Conservation (phyloP, 495 filamentous ascomycete species). For the Beverwykella pulmonaria region DNA sequence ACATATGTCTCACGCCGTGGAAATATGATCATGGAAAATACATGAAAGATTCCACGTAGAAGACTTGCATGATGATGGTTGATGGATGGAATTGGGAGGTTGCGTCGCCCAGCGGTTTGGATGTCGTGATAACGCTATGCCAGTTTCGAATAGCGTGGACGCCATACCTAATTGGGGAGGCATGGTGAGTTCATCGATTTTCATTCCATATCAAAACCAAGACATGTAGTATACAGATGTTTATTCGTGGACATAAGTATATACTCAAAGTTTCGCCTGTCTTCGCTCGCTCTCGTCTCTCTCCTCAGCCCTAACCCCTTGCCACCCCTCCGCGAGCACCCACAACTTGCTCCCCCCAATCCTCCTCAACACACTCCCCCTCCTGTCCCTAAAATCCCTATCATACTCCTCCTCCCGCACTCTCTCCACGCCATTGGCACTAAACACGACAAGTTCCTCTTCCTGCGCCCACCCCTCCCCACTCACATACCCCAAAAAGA, state of each 20-base stretch:
- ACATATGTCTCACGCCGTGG: too few relatives aligned
- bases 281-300: neutral
- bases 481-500: constrained; percentile 19
- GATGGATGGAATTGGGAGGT: neutral
- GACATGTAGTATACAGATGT: too few relatives aligned
- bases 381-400: constrained; percentile 3
- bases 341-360: constrained; percentile 22
- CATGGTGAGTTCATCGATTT: too few relatives aligned
- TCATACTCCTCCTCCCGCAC: constrained; percentile 11
- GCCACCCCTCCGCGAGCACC: constrained; percentile 26
- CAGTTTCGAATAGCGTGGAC: neutral
- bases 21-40: too few relatives aligned
- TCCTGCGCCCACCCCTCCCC: constrained; percentile 19
- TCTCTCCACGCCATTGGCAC: neutral
- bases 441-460: constrained; percentile 7
- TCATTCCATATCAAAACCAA: too few relatives aligned
- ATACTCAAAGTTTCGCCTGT: neutral
- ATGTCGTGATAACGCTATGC: too few relatives aligned
- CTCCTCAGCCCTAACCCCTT: constrained; percentile 25
- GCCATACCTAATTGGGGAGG: neutral
- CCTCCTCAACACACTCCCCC: constrained; percentile 19
- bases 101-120: too few relatives aligned
- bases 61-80: neutral
- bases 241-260: too few relatives aligned
- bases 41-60: too few relatives aligned